Evolutionary conservation across 2,329 filamentous ascomycete species (phyloP).

Genomic region (Plectosphaerella cucumerina): DNA sequence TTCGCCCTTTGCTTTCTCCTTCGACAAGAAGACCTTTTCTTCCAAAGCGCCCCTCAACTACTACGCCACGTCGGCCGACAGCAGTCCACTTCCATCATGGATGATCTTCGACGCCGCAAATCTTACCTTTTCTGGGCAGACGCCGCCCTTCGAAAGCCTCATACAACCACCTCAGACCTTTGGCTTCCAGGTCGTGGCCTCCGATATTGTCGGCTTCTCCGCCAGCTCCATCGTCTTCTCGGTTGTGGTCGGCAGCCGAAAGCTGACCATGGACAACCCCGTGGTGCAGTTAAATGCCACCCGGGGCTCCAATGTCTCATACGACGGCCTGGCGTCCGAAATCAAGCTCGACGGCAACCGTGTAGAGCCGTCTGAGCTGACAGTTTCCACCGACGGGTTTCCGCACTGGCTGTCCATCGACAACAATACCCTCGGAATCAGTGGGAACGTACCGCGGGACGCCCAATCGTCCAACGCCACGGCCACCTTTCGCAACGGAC

Average conservation of each 20-base stretch:
- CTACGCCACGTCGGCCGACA: constrained; percentile 71
- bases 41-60: constrained; percentile 56
- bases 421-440: constrained; percentile 53
- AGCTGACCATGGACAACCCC: constrained; percentile 59
- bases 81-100: constrained; percentile 84
- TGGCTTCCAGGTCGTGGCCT: constrained; percentile 69
- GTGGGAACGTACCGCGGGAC: constrained; percentile 58
- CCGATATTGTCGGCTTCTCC: constrained; percentile 74
- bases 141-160: constrained; percentile 60
- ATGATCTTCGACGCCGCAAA: constrained; percentile 63
- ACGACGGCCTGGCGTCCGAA: constrained; percentile 42
- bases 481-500: constrained; percentile 54
- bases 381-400: constrained; percentile 43
- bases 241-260: constrained; percentile 67
- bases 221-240: constrained; percentile 63
- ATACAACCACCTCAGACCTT: constrained; percentile 68
- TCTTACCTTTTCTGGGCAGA: constrained; percentile 67
- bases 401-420: constrained; percentile 71
- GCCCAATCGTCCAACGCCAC: constrained; percentile 59
- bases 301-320: constrained; percentile 45
- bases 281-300: constrained; percentile 54
- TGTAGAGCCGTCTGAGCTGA: constrained; percentile 46
- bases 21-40: constrained; percentile 60
- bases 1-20: constrained; percentile 46
- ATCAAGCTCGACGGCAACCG: constrained; percentile 56